phyloP scores from a whole-genome alignment of 257 asterid genomes.

The Lycium ferocissimum region DNA sequence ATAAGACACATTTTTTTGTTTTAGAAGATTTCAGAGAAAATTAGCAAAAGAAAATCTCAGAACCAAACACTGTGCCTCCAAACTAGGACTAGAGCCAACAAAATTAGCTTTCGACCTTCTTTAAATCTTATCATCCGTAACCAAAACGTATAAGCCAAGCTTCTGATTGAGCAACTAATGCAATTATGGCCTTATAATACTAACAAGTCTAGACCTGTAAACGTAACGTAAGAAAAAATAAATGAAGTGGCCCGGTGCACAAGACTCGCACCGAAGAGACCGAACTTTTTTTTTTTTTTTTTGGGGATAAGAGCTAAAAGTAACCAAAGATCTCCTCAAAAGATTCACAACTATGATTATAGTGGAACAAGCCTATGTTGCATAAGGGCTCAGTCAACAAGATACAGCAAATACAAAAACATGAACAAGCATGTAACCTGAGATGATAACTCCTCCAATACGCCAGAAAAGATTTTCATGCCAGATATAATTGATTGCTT shows the following conservation, averaged over 20 bases:
- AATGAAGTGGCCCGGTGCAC: background rate
- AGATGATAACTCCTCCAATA: constrained; percentile 78
- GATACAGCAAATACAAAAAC: background rate
- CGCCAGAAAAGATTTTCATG: constrained; percentile 62
- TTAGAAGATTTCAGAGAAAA: background rate
- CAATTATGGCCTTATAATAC: background rate
- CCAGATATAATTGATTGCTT: constrained; percentile 80
- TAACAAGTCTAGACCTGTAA: background rate
- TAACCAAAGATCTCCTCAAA: constrained; percentile 14
- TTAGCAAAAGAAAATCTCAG: background rate
- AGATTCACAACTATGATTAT: background rate
- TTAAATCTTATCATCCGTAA: background rate
- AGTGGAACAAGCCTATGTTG: background rate
- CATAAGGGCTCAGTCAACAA: background rate
- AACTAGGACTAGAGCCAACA: background rate
- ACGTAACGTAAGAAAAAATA: background rate
- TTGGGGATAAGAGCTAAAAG: background rate
- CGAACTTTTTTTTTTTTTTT: background rate
- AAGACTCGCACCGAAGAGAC: background rate
- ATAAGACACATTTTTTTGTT: background rate
- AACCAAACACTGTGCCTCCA: background rate
- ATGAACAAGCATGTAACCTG: constrained; percentile 66
- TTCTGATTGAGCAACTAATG: constrained; percentile 8
- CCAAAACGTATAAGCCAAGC: background rate
- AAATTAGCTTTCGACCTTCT: background rate